These are phyloP conservation scores for Aphanocladium album DNA, from an alignment of 2,329 filamentous ascomycete genomes.

Conservation along the genomic window DNA sequence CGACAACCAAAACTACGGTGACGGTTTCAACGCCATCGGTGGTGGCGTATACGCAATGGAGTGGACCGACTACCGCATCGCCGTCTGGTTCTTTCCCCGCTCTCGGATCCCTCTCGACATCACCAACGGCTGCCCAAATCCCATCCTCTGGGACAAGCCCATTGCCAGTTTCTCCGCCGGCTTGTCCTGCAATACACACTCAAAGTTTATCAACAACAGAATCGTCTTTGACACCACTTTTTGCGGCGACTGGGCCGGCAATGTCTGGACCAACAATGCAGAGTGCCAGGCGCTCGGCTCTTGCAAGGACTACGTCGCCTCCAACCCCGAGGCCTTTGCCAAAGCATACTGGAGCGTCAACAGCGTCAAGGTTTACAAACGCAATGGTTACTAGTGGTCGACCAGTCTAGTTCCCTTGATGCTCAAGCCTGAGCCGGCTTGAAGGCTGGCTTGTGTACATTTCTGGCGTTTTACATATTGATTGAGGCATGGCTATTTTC, in stretches of 20 bases:
- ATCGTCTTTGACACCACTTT: conserved; percentile 81
- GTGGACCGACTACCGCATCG: conserved; percentile 69
- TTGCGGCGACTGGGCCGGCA: conserved; percentile 82
- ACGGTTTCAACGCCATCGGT: conserved; percentile 63
- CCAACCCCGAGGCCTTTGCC: conserved; percentile 64
- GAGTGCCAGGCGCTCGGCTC: conserved; percentile 59
- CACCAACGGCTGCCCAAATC: conserved; percentile 53
- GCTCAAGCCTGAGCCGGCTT: background rate
- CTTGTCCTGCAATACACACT: conserved; percentile 64
- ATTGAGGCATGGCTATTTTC: background rate
- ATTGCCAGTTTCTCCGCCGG: conserved; percentile 61
- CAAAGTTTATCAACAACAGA: conserved; percentile 65
- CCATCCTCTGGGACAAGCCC: conserved; percentile 63
- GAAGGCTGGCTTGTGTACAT: too few relatives aligned
- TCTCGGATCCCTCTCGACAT: conserved; percentile 60
- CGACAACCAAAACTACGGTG: conserved; percentile 54
- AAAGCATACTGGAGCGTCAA: conserved; percentile 77
- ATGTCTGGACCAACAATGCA: conserved; percentile 54
- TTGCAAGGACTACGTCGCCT: conserved; percentile 67
- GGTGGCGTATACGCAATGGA: conserved; percentile 72
- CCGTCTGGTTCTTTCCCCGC: conserved; percentile 78
- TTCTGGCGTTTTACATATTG: too few relatives aligned
- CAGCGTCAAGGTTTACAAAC: conserved; percentile 58
- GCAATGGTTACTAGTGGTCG: background rate
- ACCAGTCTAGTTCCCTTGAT: conserved; percentile 4